Conservation (phyloP, 225 moss, liverwort and hornwort genomes). For the Climacium dendroides region DNA sequence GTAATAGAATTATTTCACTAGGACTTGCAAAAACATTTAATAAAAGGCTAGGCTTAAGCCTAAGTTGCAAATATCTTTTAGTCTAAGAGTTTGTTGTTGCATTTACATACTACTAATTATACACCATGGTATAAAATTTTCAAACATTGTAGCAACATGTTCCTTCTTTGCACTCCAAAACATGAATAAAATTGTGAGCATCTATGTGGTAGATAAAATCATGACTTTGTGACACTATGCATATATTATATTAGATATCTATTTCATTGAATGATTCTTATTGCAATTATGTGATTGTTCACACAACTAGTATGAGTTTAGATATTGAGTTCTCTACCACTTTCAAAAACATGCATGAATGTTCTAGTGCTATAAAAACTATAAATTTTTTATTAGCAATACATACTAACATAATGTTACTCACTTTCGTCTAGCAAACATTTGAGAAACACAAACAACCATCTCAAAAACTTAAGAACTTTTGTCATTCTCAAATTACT, state of each 20-base stretch:
- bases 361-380: neutral
- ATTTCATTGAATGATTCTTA: neutral
- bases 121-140: neutral
- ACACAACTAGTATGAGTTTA: neutral
- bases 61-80: no score
- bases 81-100: no score
- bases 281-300: neutral
- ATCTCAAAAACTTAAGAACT: neutral
- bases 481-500: neutral
- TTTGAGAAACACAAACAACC: neutral
- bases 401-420: no score
- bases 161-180: neutral
- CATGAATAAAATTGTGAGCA: neutral
- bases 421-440: neutral
- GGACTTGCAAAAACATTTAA: no score
- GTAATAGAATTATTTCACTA: no score
- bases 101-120: no score
- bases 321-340: neutral
- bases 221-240: neutral
- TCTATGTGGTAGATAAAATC: neutral
- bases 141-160: neutral
- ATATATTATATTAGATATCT: neutral
- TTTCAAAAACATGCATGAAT: neutral
- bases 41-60: no score
- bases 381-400: neutral